Evolutionary conservation across 2,329 filamentous ascomycete genomes (phyloP).

Genomic region (Aspergillus ibericus): DNA sequence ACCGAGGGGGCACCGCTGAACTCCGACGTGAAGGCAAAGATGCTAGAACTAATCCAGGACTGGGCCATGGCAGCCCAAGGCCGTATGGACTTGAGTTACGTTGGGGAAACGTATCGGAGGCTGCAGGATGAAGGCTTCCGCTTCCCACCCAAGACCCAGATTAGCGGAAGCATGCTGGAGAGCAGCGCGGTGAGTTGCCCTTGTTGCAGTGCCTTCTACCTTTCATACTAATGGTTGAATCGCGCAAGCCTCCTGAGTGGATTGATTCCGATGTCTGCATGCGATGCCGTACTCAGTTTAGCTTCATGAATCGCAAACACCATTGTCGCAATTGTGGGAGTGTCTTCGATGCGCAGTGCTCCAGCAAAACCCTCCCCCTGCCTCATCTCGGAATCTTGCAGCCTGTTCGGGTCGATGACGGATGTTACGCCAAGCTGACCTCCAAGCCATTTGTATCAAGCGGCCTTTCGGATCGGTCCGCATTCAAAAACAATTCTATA

Average conservation of each 20-base stretch:
- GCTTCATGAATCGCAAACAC: conserved; percentile 97
- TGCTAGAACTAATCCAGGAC: conserved; percentile 87
- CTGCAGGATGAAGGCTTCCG: conserved; percentile 82
- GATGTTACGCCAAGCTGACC: conserved; percentile 86
- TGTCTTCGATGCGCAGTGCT: conserved; percentile 95
- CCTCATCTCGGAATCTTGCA: conserved; percentile 91
- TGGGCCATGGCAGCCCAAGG: conserved; percentile 91
- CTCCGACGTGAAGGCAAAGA: conserved; percentile 81
- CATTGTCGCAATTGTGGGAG: conserved; percentile 98
- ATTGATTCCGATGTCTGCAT: conserved; percentile 97
- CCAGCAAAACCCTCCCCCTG: conserved; percentile 80
- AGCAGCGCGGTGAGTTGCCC: conserved; percentile 76
- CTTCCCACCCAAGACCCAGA: conserved; percentile 82
- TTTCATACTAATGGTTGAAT: conserved; percentile 11
- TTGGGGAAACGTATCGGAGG: conserved; percentile 80
- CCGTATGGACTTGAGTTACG: conserved; percentile 78
- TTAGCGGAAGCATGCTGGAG: conserved; percentile 97
- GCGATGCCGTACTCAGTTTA: conserved; percentile 92
- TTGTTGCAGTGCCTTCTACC: not conserved
- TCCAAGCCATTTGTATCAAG: conserved; percentile 60
- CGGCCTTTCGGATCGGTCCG: conserved; percentile 40
- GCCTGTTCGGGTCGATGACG: conserved; percentile 91
- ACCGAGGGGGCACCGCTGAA: conserved; percentile 76
- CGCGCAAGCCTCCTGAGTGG: conserved; percentile 84
- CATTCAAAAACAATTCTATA: conserved; percentile 51